Base-by-base conservation (phyloP, 805 yeast genomes). In the Saturnispora silvae region DNA sequence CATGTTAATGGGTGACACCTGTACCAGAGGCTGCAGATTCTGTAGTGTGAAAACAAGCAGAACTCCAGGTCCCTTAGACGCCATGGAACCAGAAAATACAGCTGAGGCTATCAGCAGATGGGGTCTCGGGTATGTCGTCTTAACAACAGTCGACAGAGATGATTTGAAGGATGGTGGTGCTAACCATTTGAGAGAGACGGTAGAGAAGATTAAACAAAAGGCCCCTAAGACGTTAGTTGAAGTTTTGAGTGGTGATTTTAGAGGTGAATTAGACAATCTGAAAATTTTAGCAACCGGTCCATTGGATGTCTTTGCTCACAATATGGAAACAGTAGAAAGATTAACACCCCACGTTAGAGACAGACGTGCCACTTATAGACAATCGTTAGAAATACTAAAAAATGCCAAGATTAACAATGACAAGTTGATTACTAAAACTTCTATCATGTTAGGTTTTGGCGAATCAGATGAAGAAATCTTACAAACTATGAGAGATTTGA, bases 21-120 rank as follows among this genome's bases (percentile, higher is more conserved):
- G 99, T 62, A 92, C 99, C 1, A 72, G 99, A 62, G 99, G 99
- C n/a, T 92, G 99, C 57, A 70, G 99, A 45, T 92, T 92, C 62
- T 92, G 99, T 58, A 83, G 95, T 1, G 98, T 92, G 33, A 92
- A 92, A 59, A 92, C 99, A 1, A 78, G 77, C 56, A 71, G 98
- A 52, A 63, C 63, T 1, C 99, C 99, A 1, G 76, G 79, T 1
- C 75, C 86, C 8, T 80, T 94, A 6, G 99, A 92, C 62, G 95
- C 96, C 16, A 76, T 70, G 67, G 99, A 92, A 59, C 99, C 99
- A 1, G 96, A 84, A 54, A 85, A 92, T 52, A 94, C 98, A 0
- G 97, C 97, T 0, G 96, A 83, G 50, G 98, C 98, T 22, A 86
- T 92, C 41, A 76, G 84, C 29, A 77, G 95, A 60, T 92, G 98